Conservation (phyloP, 495 filamentous ascomycete genomes). For the Hypoxylon fuscum region DNA sequence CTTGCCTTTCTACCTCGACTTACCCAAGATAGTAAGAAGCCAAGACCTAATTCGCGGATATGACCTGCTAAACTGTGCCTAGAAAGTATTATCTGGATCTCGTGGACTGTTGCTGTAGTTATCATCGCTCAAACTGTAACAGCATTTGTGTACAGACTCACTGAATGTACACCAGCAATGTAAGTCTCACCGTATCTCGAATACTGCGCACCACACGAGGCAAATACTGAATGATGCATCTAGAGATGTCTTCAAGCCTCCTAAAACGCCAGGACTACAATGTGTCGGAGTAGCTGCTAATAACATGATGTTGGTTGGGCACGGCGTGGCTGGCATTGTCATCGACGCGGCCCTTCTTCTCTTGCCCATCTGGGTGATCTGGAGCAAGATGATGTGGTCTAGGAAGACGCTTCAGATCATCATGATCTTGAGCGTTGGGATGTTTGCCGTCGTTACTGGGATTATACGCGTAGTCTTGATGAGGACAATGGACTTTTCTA, state of each 20-base stretch:
- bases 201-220: too few relatives aligned
- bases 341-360: conserved; percentile 41
- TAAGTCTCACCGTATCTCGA: conserved; percentile 8
- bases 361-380: conserved; percentile 48
- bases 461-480: conserved; percentile 39
- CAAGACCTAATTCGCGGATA: background rate
- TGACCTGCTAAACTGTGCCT: conserved; percentile 3
- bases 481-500: conserved; percentile 15
- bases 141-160: conserved; percentile 32
- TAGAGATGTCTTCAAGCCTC: conserved; percentile 25
- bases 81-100: conserved; percentile 19
- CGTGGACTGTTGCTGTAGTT: conserved; percentile 23
- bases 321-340: conserved; percentile 36
- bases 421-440: conserved; percentile 43
- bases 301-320: conserved; percentile 33
- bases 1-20: conserved; percentile 44
- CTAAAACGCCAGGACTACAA: conserved; percentile 6
- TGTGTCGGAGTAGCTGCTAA: conserved; percentile 23
- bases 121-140: conserved; percentile 33
- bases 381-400: conserved; percentile 44
- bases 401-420: conserved; percentile 42
- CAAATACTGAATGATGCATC: background rate
- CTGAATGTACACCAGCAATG: conserved; percentile 35
- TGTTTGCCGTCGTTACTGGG: conserved; percentile 43
- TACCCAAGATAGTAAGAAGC: conserved; percentile 38